Evolutionary conservation across 164 flowering plant genomes (phyloP), one percentile per base, ranked within the genome.

Genomic region (Magnolia officinalis): DNA sequence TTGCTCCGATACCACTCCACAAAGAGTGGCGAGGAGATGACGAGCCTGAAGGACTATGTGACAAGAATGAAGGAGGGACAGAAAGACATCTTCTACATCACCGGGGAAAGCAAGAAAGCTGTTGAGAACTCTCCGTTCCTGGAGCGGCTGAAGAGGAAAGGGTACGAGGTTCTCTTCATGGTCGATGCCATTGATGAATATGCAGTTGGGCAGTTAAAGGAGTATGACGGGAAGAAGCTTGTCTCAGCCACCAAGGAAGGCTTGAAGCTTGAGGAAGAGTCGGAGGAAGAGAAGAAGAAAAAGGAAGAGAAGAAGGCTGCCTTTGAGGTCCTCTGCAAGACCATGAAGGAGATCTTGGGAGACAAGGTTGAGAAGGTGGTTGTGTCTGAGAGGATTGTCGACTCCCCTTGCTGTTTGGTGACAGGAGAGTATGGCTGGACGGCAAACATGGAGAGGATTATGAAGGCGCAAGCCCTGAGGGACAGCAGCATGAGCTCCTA

Each of bases 361-460:
- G 92, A 90, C 77, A 86, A 49, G 74, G 91, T 90, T 6, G 91
- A 89, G 83, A 88, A 89, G 70, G 93, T 90, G 23, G 85, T 87
- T 29, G 89, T 89, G 5, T 90, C 91, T 10, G 92, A 90, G 37
- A 79, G 91, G 14, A 78, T 90, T 23, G 92, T 89, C 64, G 92
- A 89, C 74, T 89, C 94, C 0, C 94, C 94, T 1, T 90, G 94
- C 76, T 86, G 89, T 66, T 71, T 90, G 82, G 94, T 90, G 4
- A 90, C 94, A 0, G 92, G 92, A 2, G 92, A 90, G 67, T 90
- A 90, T 67, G 94, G 94, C 0, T 90, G 94, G 94, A 82, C 89
- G 0, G 92, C 94, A 0, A 90, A 90, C 76, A 90, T 88, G 93
- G 93, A 90, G 77, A 88, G 93, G 74, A 88, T 88, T 50, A 90